Evolutionary conservation across 352 stramenopile genomes (phyloP), one percentile per base, ranked within the genome.

Genomic region (Phytophthora quininea): DNA sequence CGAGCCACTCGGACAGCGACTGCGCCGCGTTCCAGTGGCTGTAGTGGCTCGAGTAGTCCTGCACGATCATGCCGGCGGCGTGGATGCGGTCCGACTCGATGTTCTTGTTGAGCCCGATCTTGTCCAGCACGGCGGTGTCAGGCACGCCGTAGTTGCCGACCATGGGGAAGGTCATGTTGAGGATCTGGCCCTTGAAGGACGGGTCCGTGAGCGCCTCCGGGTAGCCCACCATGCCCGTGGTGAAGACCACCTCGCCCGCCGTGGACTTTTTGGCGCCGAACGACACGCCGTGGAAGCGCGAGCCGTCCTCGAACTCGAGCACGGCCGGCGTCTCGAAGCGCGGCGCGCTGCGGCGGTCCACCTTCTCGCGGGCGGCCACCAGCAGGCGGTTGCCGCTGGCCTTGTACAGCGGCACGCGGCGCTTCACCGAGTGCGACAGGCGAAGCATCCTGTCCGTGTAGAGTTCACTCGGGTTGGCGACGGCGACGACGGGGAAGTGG

Each of bases 221-320:
- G 76, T 99, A 99, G 30, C 97, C 97, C 14, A 99, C 96, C 97
- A 99, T 99, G 56, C 95, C 97, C n/a, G 97, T 99, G 58, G 97
- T 99, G 79, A 99, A 99, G 33, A 99, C 97, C 9, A 99, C 86
- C 64, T 93, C 84, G 27, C 84, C 84, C 6, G 82, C 80, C 71
- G 76, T 93, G 14, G 81, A 91, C 60, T 87, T 89, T 52, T 90
- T 84, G 31, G 88, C 88, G 49, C 88, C 88, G 54, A 96, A 96
- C 54, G 84, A 92, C 56, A 93, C 80, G 45, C 88, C 88, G 46
- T 81, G 74, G 75, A 88, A 93, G 59, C 84, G 79, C 52, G 86
- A 80, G 59, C 88, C 88, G 38, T 95, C 88, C 49, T 89, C 83
- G 53, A 96, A 92, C 72, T 95, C 88, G 49, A 96, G 83, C 53